phyloP scores from a whole-genome alignment of 1,139 yeast genomes.

The Candida albicans region DNA sequence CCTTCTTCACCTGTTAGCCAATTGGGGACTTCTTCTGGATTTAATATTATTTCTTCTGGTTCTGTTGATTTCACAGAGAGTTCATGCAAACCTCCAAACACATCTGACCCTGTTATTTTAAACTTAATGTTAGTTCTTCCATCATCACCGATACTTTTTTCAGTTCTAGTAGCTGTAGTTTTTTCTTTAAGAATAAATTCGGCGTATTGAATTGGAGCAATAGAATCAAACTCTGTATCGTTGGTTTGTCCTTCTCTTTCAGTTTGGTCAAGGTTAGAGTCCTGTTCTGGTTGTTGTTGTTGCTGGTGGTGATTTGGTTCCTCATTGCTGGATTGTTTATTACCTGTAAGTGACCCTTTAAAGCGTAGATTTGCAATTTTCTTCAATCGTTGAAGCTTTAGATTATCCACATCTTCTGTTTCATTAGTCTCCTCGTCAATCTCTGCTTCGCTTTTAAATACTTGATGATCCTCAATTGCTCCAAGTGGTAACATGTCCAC shows the following conservation, averaged over 20 bases:
- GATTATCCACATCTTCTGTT: slow-evolving; percentile 8
- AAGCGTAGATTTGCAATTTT: slow-evolving; percentile 53
- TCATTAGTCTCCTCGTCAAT: slow-evolving; percentile 6
- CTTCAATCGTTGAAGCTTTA: slow-evolving; percentile 22
- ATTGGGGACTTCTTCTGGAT: slow-evolving; percentile 60
- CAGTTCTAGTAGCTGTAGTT: slow-evolving; percentile 11
- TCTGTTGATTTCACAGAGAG: slow-evolving; percentile 45
- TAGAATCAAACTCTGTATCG: slow-evolving; percentile 42
- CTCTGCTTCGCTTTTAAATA: slow-evolving; percentile 11
- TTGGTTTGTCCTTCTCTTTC: slow-evolving; percentile 21
- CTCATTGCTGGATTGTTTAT: slow-evolving; percentile 33
- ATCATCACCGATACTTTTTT: slow-evolving; percentile 9
- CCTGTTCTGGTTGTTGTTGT: slow-evolving; percentile 11
- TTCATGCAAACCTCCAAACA: slow-evolving; percentile 79
- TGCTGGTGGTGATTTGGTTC: too few species aligned
- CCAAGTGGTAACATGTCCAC: slow-evolving; percentile 65
- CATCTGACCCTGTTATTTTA: slow-evolving; percentile 66
- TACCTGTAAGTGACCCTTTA: slow-evolving; percentile 49
- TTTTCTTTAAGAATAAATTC: slow-evolving; percentile 43
- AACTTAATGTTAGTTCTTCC: slow-evolving; percentile 39
- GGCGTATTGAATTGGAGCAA: slow-evolving; percentile 55
- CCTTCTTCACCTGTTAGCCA: slow-evolving; percentile 86
- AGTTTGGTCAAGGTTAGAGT: slow-evolving; percentile 17
- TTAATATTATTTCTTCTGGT: slow-evolving; percentile 40
- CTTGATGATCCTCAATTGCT: slow-evolving; percentile 33